Evolutionary conservation across 148 eudicot species (phyloP), one percentile per base, ranked within the genome.

Genomic region (Cornus florida): DNA sequence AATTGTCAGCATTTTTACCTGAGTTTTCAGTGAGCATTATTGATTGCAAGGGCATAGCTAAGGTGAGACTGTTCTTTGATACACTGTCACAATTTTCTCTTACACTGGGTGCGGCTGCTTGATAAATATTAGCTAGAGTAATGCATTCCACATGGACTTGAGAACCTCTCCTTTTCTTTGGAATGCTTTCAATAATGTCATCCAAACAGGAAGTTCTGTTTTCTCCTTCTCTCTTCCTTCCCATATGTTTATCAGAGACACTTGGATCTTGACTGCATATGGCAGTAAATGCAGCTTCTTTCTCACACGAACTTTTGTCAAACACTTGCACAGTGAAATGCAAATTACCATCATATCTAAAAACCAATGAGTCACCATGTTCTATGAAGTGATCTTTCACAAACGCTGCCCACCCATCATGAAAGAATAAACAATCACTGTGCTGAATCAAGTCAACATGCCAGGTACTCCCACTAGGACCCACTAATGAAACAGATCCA

Each of bases 401-500:
- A 83, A 95, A 95, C 32, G 86, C 67, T 33, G 85, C 77, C 99
- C 99, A 95, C 69, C 97, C 99, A 77, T 82, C 89, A 80, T 81
- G 77, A 75, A 95, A 77, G 84, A 80, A 87, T 71, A 95, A 82
- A 82, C 85, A 85, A 69, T 82, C 88, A 73, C 83, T 83, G 3
- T 81, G 68, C 83, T 77, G 84, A 71, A 86, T 72, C 75, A 95
- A 82, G 72, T 90, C 73, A 46, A 84, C 93, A 79, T 77, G 78
- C 99, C 99, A 95, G 35, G 80, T 50, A 78, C 89, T 82, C 80
- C 97, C 97, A 87, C 99, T 91, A 7, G 99, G 97, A 79, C 99
- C 99, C 57, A 70, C 84, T 72, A 95, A 85, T 31, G 81, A 79
- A 57, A 88, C 85, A 39, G 88, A 79, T 70, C 91, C 93, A 41